Percentiles rank a stretch among this genome's conserved stretches.
These are phyloP conservation scores for Xerocomus potaroensis DNA, from an alignment of 768 basidiomycete species.

Conservation along the genomic window DNA sequence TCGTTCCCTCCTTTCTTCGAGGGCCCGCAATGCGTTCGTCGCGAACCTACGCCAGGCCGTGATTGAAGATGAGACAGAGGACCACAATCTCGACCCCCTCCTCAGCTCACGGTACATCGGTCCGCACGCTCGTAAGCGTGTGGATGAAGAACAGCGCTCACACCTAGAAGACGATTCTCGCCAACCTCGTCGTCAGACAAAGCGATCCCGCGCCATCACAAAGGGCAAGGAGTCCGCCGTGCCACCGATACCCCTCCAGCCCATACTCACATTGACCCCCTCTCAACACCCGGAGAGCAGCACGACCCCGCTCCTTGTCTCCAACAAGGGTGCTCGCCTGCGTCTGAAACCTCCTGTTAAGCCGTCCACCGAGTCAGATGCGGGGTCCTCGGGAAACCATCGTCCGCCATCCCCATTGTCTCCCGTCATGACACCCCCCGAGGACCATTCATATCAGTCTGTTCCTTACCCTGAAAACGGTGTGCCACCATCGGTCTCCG, in stretches of 20 bases:
- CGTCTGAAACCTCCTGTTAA: slow-evolving; percentile 45
- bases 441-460: slow-evolving; percentile 29
- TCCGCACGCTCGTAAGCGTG: slow-evolving; percentile 40
- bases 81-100: slow-evolving; percentile 43
- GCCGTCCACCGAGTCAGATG: slow-evolving; percentile 22
- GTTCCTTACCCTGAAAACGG: slow-evolving; percentile 24
- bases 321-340: slow-evolving; percentile 44
- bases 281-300: slow-evolving; percentile 17
- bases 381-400: slow-evolving; percentile 14
- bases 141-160: slow-evolving; percentile 40
- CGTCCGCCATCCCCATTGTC: slow-evolving; percentile 31
- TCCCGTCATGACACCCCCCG: slow-evolving; percentile 32
- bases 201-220: slow-evolving; percentile 30
- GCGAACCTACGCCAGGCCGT: slow-evolving; percentile 46
- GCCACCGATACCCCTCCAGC: slow-evolving; percentile 20
- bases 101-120: slow-evolving; percentile 44
- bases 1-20: slow-evolving; percentile 41
- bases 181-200: slow-evolving; percentile 35
- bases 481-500: slow-evolving; percentile 14
- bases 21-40: slow-evolving; percentile 43
- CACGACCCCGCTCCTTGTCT: slow-evolving; percentile 36
- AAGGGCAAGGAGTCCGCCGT: slow-evolving; percentile 38
- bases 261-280: slow-evolving; percentile 26
- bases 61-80: slow-evolving; percentile 41
- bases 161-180: slow-evolving; percentile 45